phyloP scores from a whole-genome alignment of 1,284 basidiomycete species.

The Tilletia caries region DNA sequence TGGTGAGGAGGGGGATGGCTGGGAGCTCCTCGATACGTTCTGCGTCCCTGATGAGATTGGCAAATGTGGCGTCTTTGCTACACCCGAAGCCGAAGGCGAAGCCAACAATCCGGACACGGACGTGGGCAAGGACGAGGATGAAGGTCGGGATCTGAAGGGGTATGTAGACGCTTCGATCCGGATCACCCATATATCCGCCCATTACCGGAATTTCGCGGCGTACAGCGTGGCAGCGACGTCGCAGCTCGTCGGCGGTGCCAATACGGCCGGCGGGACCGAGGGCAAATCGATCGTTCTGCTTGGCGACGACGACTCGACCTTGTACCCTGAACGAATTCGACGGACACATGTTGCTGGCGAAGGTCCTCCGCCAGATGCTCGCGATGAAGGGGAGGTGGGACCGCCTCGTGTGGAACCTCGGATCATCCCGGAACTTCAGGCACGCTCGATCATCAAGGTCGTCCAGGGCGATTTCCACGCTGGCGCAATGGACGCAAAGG shows the following conservation, averaged over 20 bases:
- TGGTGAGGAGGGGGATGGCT: conserved; percentile 60
- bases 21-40: conserved; percentile 57
- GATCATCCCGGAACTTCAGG: conserved; percentile 69
- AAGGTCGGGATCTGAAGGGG: too few species aligned
- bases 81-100: not conserved
- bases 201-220: conserved; percentile 72
- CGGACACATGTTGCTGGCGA: not conserved
- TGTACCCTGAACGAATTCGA: not conserved
- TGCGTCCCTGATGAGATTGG: conserved; percentile 15
- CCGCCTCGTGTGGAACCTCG: conserved; percentile 57
- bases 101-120: too few species aligned
- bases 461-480: conserved; percentile 85
- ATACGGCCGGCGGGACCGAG: not conserved
- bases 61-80: conserved; percentile 2
- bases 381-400: too few species aligned
- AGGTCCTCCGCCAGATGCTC: too few species aligned
- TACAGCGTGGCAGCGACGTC: conserved; percentile 57
- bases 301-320: conserved; percentile 37
- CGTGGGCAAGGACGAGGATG: conserved; percentile 9
- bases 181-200: conserved; percentile 71
- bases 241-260: not conserved
- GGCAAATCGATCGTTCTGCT: conserved; percentile 33
- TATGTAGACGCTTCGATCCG: conserved; percentile 21
- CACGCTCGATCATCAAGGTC: conserved; percentile 72
- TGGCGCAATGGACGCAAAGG: conserved; percentile 73